These are phyloP conservation scores for Kluyveromyces wickerhamii DNA, from an alignment of 805 yeast species.

Conservation along the genomic window DNA sequence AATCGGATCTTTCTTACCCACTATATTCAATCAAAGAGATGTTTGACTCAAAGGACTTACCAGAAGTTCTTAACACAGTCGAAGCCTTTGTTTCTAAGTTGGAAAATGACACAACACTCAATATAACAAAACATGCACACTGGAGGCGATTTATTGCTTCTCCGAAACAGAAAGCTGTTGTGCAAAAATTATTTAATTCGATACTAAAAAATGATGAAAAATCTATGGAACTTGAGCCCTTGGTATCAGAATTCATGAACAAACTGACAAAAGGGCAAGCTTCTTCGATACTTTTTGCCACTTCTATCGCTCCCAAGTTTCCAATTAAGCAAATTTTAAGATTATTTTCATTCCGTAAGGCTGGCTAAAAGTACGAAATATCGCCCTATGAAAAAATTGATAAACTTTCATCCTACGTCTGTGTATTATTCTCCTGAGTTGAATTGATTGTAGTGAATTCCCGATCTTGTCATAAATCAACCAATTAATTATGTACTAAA, in stretches of 20 bases:
- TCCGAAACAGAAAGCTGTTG: constrained; percentile 17
- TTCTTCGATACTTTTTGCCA: constrained; percentile 22
- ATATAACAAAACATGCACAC: constrained; percentile 22
- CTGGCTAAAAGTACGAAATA: too few relatives aligned
- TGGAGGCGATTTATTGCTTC: constrained; percentile 30
- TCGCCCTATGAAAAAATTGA: too few relatives aligned
- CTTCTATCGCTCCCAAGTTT: constrained; percentile 23
- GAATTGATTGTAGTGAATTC: too few relatives aligned
- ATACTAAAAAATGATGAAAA: background rate
- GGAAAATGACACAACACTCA: constrained; percentile 7
- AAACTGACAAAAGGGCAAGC: constrained; percentile 23
- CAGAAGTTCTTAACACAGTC: constrained; percentile 16
- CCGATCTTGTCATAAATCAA: too few relatives aligned
- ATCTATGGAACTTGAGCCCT: background rate
- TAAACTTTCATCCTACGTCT: too few relatives aligned
- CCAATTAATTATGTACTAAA: too few relatives aligned
- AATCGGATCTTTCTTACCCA: background rate
- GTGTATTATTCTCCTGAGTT: too few relatives aligned
- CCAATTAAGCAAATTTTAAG: constrained; percentile 12
- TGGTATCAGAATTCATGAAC: constrained; percentile 9
- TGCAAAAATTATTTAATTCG: constrained; percentile 11
- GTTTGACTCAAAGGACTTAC: constrained; percentile 7
- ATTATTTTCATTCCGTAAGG: background rate
- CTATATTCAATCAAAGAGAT: background rate
- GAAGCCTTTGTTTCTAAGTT: constrained; percentile 19